These are phyloP conservation scores for Ganoderma lucidum DNA, from an alignment of 1,284 basidiomycete species.

Conservation along the genomic window DNA sequence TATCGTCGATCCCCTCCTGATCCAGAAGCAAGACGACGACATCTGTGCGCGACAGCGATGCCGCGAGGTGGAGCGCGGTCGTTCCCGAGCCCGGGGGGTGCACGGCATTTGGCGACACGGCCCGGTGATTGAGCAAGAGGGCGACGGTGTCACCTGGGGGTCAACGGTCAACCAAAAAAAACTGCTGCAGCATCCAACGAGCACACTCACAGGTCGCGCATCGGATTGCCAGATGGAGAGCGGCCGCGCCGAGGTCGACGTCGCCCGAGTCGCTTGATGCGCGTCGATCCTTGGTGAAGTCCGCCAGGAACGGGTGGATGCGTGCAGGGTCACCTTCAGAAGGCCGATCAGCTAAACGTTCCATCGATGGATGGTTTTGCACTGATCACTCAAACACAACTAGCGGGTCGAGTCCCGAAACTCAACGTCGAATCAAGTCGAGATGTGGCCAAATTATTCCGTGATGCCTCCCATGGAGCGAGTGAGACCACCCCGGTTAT, in stretches of 20 bases:
- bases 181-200: constrained; percentile 4
- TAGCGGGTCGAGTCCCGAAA: neutral
- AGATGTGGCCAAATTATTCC: neutral
- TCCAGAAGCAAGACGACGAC: constrained; percentile 79
- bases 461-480: neutral
- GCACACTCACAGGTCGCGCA: constrained; percentile 76
- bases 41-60: constrained; percentile 82
- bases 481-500: neutral
- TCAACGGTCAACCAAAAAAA: constrained; percentile 4
- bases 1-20: constrained; percentile 86
- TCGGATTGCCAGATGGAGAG: constrained; percentile 87
- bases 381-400: neutral
- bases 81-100: constrained; percentile 77
- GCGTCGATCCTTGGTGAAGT: constrained; percentile 71
- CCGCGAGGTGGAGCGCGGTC: constrained; percentile 89
- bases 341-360: neutral
- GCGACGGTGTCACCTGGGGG: constrained; percentile 66
- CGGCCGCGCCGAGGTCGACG: constrained; percentile 73
- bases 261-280: constrained; percentile 51
- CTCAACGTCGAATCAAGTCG: neutral
- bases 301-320: constrained; percentile 86
- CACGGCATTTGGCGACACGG: constrained; percentile 80
- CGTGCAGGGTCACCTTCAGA: constrained; percentile 72
- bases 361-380: neutral
- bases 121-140: constrained; percentile 76